phyloP scores from a whole-genome alignment of 2,329 filamentous ascomycete species.

The Dactylonectria estremocensis region DNA sequence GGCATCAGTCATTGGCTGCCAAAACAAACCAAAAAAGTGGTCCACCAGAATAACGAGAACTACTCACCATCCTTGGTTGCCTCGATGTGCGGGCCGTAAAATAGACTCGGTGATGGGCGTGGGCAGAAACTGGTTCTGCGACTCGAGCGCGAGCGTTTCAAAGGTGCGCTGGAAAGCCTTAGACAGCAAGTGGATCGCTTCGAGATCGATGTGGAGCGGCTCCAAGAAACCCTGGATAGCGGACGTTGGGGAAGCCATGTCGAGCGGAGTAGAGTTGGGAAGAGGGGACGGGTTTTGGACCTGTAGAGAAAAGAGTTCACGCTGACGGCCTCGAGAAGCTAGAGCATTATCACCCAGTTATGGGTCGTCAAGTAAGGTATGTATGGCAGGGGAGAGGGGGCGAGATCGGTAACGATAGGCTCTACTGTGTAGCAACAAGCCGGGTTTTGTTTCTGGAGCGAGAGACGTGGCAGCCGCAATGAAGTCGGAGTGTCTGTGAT shows the following conservation, averaged over 20 bases:
- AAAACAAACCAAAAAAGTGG: not conserved
- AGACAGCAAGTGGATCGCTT: slow-evolving; percentile 64
- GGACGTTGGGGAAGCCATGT: slow-evolving; percentile 34
- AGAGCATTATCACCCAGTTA: slow-evolving; percentile 10
- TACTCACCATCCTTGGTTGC: slow-evolving; percentile 66
- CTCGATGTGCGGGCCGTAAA: slow-evolving; percentile 62
- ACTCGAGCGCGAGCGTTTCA: slow-evolving; percentile 65
- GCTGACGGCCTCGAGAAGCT: slow-evolving; percentile 5
- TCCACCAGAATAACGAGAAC: slow-evolving; percentile 47
- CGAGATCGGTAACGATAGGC: not conserved
- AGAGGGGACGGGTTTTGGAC: not conserved
- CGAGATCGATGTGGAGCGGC: slow-evolving; percentile 65
- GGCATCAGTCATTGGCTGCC: slow-evolving; percentile 32
- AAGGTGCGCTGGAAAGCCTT: slow-evolving; percentile 64
- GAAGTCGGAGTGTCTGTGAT: slow-evolving; percentile 1
- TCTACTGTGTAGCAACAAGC: not conserved
- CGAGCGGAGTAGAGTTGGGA: not conserved
- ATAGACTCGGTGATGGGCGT: slow-evolving; percentile 75
- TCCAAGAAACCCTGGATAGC: slow-evolving; percentile 62
- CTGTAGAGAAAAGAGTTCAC: not conserved
- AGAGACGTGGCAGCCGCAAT: not conserved
- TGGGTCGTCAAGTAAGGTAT: too few species aligned
- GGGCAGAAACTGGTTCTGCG: slow-evolving; percentile 70
- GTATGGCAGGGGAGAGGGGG: not conserved
- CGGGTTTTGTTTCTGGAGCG: not conserved